Conservation (phyloP, 176 grass and related monocot genomes). For the Avena sativa region DNA sequence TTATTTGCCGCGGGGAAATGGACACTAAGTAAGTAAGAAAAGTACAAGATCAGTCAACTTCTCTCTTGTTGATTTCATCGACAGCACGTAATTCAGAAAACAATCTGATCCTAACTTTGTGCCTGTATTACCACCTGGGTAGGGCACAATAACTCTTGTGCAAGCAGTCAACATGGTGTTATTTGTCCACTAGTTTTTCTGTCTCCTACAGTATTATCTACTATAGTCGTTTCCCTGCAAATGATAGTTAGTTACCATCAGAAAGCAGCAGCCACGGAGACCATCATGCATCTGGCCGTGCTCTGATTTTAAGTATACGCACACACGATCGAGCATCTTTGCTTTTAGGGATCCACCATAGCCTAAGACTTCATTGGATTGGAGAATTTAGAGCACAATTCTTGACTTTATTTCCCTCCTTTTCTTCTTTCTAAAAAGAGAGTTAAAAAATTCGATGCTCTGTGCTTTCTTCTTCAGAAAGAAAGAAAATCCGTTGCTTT, state of each 20-base stretch:
- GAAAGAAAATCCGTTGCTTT: slow-evolving; percentile 40
- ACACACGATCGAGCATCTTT: slow-evolving; percentile 33
- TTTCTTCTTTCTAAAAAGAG: slow-evolving; percentile 10
- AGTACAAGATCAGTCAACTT: neutral
- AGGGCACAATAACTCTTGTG: slow-evolving; percentile 21
- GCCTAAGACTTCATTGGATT: neutral
- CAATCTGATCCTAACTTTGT: slow-evolving; percentile 19
- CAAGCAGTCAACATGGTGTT: neutral
- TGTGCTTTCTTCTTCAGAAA: slow-evolving; percentile 11
- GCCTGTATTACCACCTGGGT: slow-evolving; percentile 9
- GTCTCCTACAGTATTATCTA: neutral
- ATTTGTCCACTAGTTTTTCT: neutral
- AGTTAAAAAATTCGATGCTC: neutral
- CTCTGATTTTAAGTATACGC: slow-evolving; percentile 10
- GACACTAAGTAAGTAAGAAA: too few relatives aligned
- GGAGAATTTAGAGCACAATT: slow-evolving; percentile 12
- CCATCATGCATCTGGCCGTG: slow-evolving; percentile 1
- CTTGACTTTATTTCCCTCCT: slow-evolving; percentile 6
- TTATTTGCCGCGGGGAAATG: neutral
- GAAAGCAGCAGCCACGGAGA: slow-evolving; percentile 19
- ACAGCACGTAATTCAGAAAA: slow-evolving; percentile 14
- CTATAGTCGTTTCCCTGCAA: neutral
- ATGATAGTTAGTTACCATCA: slow-evolving; percentile 24
- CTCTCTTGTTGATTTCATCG: neutral
- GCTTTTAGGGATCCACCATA: neutral